These are phyloP conservation scores for Ophiostoma pallidulum DNA, from an alignment of 2,329 filamentous ascomycete genomes.

Conservation along the genomic window DNA sequence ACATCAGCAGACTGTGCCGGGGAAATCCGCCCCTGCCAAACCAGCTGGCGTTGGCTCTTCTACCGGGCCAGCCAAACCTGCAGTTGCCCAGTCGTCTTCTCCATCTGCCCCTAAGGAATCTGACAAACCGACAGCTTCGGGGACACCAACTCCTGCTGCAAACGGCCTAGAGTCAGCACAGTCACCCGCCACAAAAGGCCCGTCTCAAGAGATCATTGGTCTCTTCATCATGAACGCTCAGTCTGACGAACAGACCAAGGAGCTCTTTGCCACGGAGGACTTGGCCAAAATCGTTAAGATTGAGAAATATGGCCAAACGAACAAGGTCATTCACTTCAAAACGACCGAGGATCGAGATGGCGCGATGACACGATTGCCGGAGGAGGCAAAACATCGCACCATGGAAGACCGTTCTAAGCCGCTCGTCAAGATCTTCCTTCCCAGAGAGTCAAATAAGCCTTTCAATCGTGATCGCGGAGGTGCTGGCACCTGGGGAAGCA, in stretches of 20 bases:
- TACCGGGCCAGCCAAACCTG: slow-evolving; percentile 30
- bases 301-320: slow-evolving; percentile 67
- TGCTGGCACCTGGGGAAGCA: slow-evolving; percentile 58
- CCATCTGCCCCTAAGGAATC: slow-evolving; percentile 43
- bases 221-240: slow-evolving; percentile 85
- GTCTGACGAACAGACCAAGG: slow-evolving; percentile 71
- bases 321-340: slow-evolving; percentile 81
- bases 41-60: slow-evolving; percentile 23
- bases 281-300: slow-evolving; percentile 69
- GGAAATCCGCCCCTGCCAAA: slow-evolving; percentile 24
- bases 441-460: slow-evolving; percentile 37
- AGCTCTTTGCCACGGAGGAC: slow-evolving; percentile 76
- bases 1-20: slow-evolving; percentile 18
- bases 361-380: slow-evolving; percentile 64
- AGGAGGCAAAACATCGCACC: slow-evolving; percentile 64
- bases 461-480: slow-evolving; percentile 47
- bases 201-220: slow-evolving; percentile 61
- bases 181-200: slow-evolving; percentile 51
- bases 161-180: slow-evolving; percentile 42
- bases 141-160: slow-evolving; percentile 43
- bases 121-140: slow-evolving; percentile 42
- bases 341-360: slow-evolving; percentile 69
- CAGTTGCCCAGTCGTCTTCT: slow-evolving; percentile 38
- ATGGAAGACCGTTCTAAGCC: slow-evolving; percentile 69
- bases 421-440: slow-evolving; percentile 68